Evolutionary conservation across 768 basidiomycete genomes (phyloP).

Genomic region (Hypholoma sublateritium): DNA sequence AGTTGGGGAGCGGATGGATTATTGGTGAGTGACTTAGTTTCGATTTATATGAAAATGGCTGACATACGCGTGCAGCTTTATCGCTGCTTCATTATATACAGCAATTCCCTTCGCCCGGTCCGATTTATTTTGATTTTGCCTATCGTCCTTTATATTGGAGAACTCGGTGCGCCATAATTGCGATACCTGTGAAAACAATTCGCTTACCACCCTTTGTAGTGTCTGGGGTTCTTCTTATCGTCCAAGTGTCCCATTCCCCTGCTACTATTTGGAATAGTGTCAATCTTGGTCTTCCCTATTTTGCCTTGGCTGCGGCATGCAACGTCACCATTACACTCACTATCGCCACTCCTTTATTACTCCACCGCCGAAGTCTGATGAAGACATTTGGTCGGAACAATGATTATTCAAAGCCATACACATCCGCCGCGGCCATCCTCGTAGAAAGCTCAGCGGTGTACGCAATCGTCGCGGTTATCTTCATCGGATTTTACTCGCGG

Average conservation of each 20-base stretch:
- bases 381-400: not conserved
- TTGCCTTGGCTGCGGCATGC: slow-evolving; percentile 3
- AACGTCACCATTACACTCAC: slow-evolving; percentile 6
- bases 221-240: slow-evolving; percentile 5
- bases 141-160: slow-evolving; percentile 4
- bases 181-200: not conserved
- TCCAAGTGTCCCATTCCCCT: slow-evolving; percentile 4
- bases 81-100: slow-evolving; percentile 7
- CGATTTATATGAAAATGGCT: not conserved
- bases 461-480: slow-evolving; percentile 1
- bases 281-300: slow-evolving; percentile 4
- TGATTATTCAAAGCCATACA: slow-evolving; percentile 5
- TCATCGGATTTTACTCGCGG: slow-evolving; percentile 5
- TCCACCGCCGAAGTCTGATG: slow-evolving; percentile 3
- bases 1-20: slow-evolving; percentile 9
- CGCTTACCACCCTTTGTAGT: not conserved
- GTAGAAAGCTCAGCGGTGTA: slow-evolving; percentile 7
- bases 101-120: slow-evolving; percentile 2
- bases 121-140: slow-evolving; percentile 2
- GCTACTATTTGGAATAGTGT: slow-evolving; percentile 7
- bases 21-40: not conserved
- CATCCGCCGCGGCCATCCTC: slow-evolving; percentile 2
- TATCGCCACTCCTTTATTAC: slow-evolving; percentile 8
- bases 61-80: not conserved
- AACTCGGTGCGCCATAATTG: not conserved